Conservation (phyloP, 2,329 filamentous ascomycete species). For the Emydomyces testavorans region DNA sequence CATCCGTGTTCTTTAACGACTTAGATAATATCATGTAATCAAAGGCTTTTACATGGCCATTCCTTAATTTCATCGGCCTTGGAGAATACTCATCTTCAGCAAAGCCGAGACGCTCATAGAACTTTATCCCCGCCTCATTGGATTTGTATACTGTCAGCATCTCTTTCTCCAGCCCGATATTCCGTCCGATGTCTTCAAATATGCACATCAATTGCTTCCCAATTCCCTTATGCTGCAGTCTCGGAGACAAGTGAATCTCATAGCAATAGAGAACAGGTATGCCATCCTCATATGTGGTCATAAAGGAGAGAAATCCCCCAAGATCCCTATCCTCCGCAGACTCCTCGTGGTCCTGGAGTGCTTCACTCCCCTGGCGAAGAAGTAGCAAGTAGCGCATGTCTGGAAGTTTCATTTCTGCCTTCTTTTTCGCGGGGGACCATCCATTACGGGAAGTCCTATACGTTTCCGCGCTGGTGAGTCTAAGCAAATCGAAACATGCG, state of each 20-base stretch:
- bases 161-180: slow-evolving; percentile 41
- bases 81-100: slow-evolving; percentile 44
- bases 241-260: slow-evolving; percentile 45
- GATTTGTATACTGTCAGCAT: slow-evolving; percentile 51
- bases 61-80: slow-evolving; percentile 37
- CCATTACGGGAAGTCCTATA: slow-evolving; percentile 43
- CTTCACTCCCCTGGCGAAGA: slow-evolving; percentile 16
- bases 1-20: slow-evolving; percentile 19
- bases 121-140: slow-evolving; percentile 38
- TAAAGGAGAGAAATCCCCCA: slow-evolving; percentile 42
- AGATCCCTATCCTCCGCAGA: slow-evolving; percentile 7
- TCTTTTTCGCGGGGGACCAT: slow-evolving; percentile 45
- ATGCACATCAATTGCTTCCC: slow-evolving; percentile 41
- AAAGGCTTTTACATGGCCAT: slow-evolving; percentile 38
- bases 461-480: slow-evolving; percentile 42
- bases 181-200: slow-evolving; percentile 39
- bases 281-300: slow-evolving; percentile 46
- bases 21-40: slow-evolving; percentile 47
- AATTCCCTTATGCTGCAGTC: slow-evolving; percentile 39
- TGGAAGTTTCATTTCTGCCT: slow-evolving; percentile 45
- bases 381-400: slow-evolving; percentile 50
- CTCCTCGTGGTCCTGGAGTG: not conserved
- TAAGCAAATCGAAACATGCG: slow-evolving; percentile 44
- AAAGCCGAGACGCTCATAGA: slow-evolving; percentile 45
- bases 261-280: slow-evolving; percentile 52